phyloP scores from a whole-genome alignment of 2,329 filamentous ascomycete species.

The Botrytis fabae region DNA sequence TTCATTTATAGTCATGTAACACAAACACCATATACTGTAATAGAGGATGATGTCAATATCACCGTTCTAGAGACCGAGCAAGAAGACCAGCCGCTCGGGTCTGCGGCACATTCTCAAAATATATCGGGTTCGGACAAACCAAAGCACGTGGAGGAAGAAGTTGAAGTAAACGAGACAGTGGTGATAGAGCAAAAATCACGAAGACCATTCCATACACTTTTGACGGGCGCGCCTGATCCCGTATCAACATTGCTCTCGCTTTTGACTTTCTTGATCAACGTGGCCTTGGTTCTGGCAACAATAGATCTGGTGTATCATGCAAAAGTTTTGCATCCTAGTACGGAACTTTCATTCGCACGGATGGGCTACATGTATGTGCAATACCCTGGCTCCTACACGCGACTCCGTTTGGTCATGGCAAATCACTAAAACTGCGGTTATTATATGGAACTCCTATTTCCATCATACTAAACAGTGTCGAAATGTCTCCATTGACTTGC shows the following conservation, averaged over 20 bases:
- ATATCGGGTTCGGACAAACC: conserved; percentile 35
- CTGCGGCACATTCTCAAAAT: conserved; percentile 35
- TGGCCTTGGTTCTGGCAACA: conserved; percentile 65
- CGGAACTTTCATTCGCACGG: conserved; percentile 81
- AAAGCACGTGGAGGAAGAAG: conserved; percentile 49
- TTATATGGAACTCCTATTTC: not conserved
- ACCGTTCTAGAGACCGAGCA: conserved; percentile 50
- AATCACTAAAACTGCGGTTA: not conserved
- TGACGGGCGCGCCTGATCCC: conserved; percentile 75
- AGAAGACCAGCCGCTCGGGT: conserved; percentile 40
- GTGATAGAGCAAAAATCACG: conserved; percentile 58
- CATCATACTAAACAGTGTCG: not conserved
- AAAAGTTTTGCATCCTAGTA: conserved; percentile 64
- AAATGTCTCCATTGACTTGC: not conserved
- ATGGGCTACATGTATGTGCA: conserved; percentile 69
- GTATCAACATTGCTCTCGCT: conserved; percentile 66
- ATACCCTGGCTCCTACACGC: not conserved
- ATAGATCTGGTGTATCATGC: conserved; percentile 78
- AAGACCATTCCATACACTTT: conserved; percentile 62
- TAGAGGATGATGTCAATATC: conserved; percentile 60
- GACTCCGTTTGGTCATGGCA: not conserved
- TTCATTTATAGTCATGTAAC: conserved; percentile 61
- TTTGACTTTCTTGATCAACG: conserved; percentile 71
- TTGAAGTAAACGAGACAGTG: conserved; percentile 65
- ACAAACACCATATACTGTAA: conserved; percentile 57